Evolutionary conservation across 495 filamentous ascomycete species (phyloP), one percentile per base, ranked within the genome.

Genomic region (Stereocaulon alpinum): DNA sequence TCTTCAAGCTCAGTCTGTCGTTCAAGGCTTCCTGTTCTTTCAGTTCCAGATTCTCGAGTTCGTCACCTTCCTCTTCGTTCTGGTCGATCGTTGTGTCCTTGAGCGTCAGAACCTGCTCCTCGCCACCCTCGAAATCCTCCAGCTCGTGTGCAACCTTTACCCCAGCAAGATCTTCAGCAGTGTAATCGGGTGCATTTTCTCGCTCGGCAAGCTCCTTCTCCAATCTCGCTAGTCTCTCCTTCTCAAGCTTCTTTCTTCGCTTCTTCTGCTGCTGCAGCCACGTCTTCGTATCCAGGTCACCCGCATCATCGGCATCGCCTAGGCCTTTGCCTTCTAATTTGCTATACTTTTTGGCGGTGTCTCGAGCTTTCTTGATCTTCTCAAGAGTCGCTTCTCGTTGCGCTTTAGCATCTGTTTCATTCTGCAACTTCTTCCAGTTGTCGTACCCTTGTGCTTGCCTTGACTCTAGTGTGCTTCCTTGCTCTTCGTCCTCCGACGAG

Each of bases 251-350:
- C 77, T 91, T 95, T 69, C 91, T 85, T 15, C 89, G 74, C 75
- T 94, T 96, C 76, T 95, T 96, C 68, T 88, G 82, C 63, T 84
- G 84, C 66, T 85, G 77, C 58, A 98, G 68, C 92, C 92, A 98
- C 2, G 84, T 76, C 65, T 84, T 86, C 45, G 92, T 86, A 67
- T 95, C 90, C 18, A 91, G 58, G 14, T 80, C 79, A 27, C 70
- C 80, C 29, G 77, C 85, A 4, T 79, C 83, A 56, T 85, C 77
- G 3, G 80, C 83, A 9, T 88, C 87, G 11, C 86, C 91, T 14
- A 98, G 71, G 0, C 90, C 87, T 63, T 86, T 81, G 42, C 93
- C 93, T 66, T 90, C 79, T 3, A 97, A 75, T 49, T 84, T 82
- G 29, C 82, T 72, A 68, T 84, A 83, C 50, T 89, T 80, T 67